Base-by-base conservation (phyloP, 2,329 filamentous ascomycete species). In the Ophiocordyceps unilateralis region DNA sequence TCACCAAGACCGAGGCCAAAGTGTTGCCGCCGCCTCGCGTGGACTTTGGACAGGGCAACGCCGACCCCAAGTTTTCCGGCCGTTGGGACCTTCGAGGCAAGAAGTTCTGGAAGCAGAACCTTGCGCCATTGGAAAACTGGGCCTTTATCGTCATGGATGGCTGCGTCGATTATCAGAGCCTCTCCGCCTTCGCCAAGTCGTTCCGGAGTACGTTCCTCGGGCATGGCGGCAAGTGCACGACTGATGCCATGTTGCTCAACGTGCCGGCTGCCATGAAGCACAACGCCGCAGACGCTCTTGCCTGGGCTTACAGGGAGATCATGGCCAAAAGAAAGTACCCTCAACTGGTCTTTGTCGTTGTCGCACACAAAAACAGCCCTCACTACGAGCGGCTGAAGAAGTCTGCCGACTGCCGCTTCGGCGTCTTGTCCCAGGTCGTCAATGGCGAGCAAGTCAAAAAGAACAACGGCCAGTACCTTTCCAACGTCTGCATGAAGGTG, bases 401-500 rank as follows among this genome's bases (percentile, higher is more conserved):
- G 62, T 84, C 76, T 22, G 81, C 77, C 47, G 91, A 98, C 51
- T 89, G 84, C 54, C 79, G 84, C 28, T 88, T 78, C 49, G 87
- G 82, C n/a, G 72, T 88, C 14, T 69, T 86, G 0, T 85, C 86
- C 0, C 91, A 96, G 57, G 81, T 88, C 48, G 56, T 96, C n/a
- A 79, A 87, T 49, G 66, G 69, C 2, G 63, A 64, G 0, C 81
- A 93, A 46, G 83, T 89, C 1, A 53, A 64, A 32, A 81, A 81
- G 56, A 75, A 74, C 15, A 76, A 82, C 20, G 71, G 72, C 0
- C 91, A 98, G 53, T 96, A 96, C 61, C 81, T 84, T 53, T 91
- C 84, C 1, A 98, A 98, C 48, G 86, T 98, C 0, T 74, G 78
- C 49, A 91, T 98, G 85, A 98, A 98, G 66, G 78, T 98, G 50